Evolutionary conservation across 805 yeast genomes (phyloP), one percentile per base, ranked within the genome.

Genomic region (Kodamaea lidongshanica): DNA sequence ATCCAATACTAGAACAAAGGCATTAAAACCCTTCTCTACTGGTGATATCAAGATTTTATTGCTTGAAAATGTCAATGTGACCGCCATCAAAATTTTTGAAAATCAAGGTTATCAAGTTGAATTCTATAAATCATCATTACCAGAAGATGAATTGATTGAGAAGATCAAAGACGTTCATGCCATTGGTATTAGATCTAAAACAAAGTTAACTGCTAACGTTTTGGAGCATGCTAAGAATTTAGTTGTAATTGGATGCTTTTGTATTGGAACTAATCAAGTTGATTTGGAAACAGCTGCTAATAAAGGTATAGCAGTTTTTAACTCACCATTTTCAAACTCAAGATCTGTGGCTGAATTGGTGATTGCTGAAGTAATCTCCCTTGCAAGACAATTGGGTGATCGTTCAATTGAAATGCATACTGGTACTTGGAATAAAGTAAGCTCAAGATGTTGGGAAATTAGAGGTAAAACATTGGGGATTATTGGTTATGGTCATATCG

Each of bases 181-280:
- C 37, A 78, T 92, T 53, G 98, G 98, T 62, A 88, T 92, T 54
- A 84, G 98, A 69, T 92, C 97, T 38, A 92, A 92, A 70, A 92
- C 98, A 30, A 83, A 78, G 59, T 70, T 92, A 52, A 84, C 87
- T 23, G 80, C 74, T 44, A 77, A 76, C 30, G 77, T 92, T 16
- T 69, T 92, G 48, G 68, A 74, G 41, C 84, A 83, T 48, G 98
- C 98, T 35, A 81, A 79, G 57, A 85, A 89, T 67, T 71, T 92
- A 60, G 83, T 83, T 16, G 88, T 76, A 18, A 69, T 92, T 60
- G 98, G 98, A 35, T 92, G 98, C 68, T 92, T 92, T 82, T 92
- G 98, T 72, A 92, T 92, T 46, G 98, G 98, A 52, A 92, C 97
- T 39, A 92, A 92, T 67, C 98, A 92, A 67, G 98, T 92, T 33